Base-by-base conservation (phyloP, 2,329 filamentous ascomycete species). In the Pseudocercospora vitis region DNA sequence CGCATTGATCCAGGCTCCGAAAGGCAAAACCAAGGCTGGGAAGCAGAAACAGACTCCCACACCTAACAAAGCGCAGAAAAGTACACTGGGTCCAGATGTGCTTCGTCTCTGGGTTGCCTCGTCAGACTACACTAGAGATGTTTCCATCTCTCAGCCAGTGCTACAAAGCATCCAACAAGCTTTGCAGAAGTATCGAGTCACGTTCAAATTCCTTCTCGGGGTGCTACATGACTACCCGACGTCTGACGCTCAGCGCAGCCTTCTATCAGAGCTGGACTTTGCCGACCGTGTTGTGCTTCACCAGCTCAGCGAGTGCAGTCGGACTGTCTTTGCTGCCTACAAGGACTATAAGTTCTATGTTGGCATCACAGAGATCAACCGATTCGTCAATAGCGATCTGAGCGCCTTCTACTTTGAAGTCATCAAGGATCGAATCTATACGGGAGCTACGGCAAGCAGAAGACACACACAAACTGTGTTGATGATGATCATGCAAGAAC, bases 401-500 rank as follows among this genome's bases (percentile, higher is more conserved):
- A 96, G 91, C 0, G 87, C 92, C 0, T 95, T 96, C 71, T 99
- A 97, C 70, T 83, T 99, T 53, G 94, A 99, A 71, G 85, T 88
- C 0, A 79, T 91, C 64, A 99, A 99, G 72, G 94, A 99, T 66
- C 81, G 89, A 2, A 77, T 97, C 1, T 99, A 99, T 75, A 94
- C 91, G 40, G 89, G 88, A 24, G 82, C 85, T 56, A 81, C 82
- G 11, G 78, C 81, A 11, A 86, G 87, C 42, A 76, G 83, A 48
- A 66, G 75, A 21, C 75, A 76, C 18, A 79, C 81, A 1, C 83
- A 86, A 61, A 78, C 74, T 4, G 78, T 81, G 1, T 71, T 86
- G 6, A 77, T 76, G 42, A 69, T 79, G 23, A 82, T 96, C 50
- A 84, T 92, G 56, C 74, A 82, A 4, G 84, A 89, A 29, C 76